Percentiles rank a stretch among this genome's conserved stretches.
These are phyloP conservation scores for Sesbania bispinosa DNA, from an alignment of 306 rosid genomes.

Conservation along the genomic window DNA sequence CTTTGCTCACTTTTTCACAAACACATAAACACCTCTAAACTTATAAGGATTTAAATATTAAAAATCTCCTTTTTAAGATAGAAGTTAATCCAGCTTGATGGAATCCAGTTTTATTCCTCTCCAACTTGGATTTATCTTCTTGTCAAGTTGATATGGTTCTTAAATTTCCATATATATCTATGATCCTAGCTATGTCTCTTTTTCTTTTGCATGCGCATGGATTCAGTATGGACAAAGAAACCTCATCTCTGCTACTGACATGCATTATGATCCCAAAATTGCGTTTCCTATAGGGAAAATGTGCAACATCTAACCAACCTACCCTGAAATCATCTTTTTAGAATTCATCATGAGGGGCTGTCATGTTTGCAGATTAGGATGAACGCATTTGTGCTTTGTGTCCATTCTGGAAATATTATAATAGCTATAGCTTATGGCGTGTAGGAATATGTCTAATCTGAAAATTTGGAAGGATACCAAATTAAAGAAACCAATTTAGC, in stretches of 20 bases:
- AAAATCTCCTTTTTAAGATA: too few relatives aligned
- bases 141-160: not conserved
- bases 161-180: not conserved
- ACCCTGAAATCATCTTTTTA: not conserved
- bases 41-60: too few relatives aligned
- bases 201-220: not conserved
- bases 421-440: not conserved
- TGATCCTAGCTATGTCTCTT: not conserved
- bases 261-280: slow-evolving; percentile 1
- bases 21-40: too few relatives aligned
- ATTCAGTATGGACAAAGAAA: not conserved
- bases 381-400: not conserved
- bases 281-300: slow-evolving; percentile 13
- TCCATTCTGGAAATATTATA: not conserved
- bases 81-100: too few relatives aligned
- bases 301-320: not conserved
- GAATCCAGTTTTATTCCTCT: not conserved
- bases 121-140: not conserved
- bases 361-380: not conserved
- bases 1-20: too few relatives aligned
- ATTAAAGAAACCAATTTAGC: too few relatives aligned
- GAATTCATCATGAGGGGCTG: not conserved
- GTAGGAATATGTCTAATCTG: too few relatives aligned
- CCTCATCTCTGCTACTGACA: not conserved
- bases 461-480: too few relatives aligned